Conservation (phyloP, 345 rosid genomes). For the Bruguiera gymnorhiza region DNA sequence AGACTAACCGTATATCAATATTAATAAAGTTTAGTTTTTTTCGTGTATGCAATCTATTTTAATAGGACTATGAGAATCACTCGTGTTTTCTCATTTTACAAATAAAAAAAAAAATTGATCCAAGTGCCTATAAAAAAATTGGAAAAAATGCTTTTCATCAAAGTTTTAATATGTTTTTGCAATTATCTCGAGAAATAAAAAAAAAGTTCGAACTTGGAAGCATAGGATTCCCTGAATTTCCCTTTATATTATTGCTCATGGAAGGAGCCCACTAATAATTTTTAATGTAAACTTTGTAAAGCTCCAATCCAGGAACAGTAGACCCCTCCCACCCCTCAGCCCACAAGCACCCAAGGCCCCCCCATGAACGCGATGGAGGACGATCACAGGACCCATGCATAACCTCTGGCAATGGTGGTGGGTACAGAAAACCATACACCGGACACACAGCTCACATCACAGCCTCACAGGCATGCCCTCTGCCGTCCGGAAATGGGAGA, state of each 20-base stretch:
- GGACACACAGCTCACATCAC: constrained; percentile 12
- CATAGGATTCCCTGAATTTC: constrained; percentile 1
- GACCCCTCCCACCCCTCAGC: background rate
- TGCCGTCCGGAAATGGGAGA: background rate
- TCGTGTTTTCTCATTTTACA: too few species aligned
- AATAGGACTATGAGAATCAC: too few species aligned
- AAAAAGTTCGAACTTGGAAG: background rate
- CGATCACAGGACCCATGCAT: background rate
- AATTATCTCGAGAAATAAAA: too few species aligned
- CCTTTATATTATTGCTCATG: background rate
- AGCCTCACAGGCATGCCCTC: background rate
- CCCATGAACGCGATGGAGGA: background rate
- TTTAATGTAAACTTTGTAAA: too few species aligned
- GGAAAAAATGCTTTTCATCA: too few species aligned
- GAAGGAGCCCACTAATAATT: background rate
- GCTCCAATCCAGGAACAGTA: too few species aligned
- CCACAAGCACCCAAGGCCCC: background rate
- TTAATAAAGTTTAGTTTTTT: too few species aligned
- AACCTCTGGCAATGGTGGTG: background rate
- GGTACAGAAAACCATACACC: constrained; percentile 1
- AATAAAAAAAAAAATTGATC: too few species aligned
- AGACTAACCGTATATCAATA: too few species aligned
- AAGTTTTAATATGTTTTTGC: too few species aligned
- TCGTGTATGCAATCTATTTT: too few species aligned
- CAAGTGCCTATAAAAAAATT: too few species aligned